These are phyloP conservation scores for Phlegmacium glaucopus DNA, from an alignment of 768 basidiomycete genomes.

Conservation along the genomic window DNA sequence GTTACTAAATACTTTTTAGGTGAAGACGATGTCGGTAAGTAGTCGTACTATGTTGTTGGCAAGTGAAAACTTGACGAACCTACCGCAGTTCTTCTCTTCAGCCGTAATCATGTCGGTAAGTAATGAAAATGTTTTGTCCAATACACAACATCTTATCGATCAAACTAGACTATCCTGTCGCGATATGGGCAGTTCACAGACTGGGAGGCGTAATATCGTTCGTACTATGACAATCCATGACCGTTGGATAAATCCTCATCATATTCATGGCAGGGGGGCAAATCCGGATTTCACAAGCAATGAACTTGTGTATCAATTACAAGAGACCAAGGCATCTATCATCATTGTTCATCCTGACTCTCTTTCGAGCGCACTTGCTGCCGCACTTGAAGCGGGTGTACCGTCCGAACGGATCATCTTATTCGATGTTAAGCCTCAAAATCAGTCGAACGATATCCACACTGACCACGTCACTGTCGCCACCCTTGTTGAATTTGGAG, in stretches of 20 bases:
- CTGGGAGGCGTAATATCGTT: constrained; percentile 58
- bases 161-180: constrained; percentile 48
- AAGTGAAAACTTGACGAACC: not conserved
- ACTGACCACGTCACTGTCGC: constrained; percentile 36
- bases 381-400: constrained; percentile 35
- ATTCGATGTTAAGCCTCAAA: constrained; percentile 31
- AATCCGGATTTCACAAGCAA: constrained; percentile 54
- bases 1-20: constrained; percentile 24
- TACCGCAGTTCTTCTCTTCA: constrained; percentile 60
- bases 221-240: too few species aligned
- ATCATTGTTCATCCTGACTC: constrained; percentile 46
- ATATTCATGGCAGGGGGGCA: constrained; percentile 43
- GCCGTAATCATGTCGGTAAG: constrained; percentile 64
- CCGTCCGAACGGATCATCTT: constrained; percentile 40
- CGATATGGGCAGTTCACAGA: constrained; percentile 53
- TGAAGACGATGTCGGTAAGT: constrained; percentile 49
- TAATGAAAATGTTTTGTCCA: not conserved
- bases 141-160: not conserved
- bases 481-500: constrained; percentile 46
- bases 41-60: too few species aligned
- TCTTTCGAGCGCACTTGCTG: constrained; percentile 38
- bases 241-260: too few species aligned
- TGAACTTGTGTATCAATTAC: constrained; percentile 56
- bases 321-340: constrained; percentile 43
- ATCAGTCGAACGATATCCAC: constrained; percentile 3